Base-by-base conservation (phyloP, 164 flowering plant genomes). In the Vitis riparia region DNA sequence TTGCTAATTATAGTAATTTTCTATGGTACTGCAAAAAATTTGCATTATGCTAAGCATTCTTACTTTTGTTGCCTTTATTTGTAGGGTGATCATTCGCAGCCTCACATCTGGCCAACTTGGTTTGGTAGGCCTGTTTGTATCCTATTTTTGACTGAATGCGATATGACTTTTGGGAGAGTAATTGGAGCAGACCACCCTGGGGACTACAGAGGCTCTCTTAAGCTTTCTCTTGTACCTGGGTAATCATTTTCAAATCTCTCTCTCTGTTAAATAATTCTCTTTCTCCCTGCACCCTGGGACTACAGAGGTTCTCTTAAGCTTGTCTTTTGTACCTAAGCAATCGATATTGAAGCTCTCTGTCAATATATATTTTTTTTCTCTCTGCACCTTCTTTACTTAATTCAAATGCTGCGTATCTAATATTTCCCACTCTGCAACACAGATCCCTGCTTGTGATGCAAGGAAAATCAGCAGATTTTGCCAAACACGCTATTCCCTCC, bases 31-130 rank as follows among this genome's bases (percentile, higher is more conserved):
- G 50, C 9, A 8, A 49, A 11, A 14, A 56, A 51, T 12, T 59
- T 66, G 62, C 47, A 5, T 44, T 16, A 0, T 52, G 13, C 11
- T 30, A 27, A n/a, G 56, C 66, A 50, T 51, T 50, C 47, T 52
- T 74, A 73, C 72, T 65, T 32, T 61, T 67, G 12, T 69, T 62
- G 53, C 11, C 13, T 63, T 51, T 73, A 47, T 68, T 49, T 75
- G 69, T 59, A 93, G 98, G 98, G 97, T 65, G 98, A 93, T 85
- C 88, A 88, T 70, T 93, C 95, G 44, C 97, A 89, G 70, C 93
- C 98, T 63, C 81, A 86, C 63, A 73, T 76, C 37, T 90, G 77
- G 77, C 90, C 91, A 23, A 73, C 82, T 12, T 90, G 87, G 89
- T 90, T 69, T 78, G 93, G 91, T 56, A 80, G 93, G 81, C 94